Percentiles rank a stretch among this genome's conserved stretches.
phyloP scores from a whole-genome alignment of 2,329 filamentous ascomycete genomes.

The Pestalotiopsis sp. region DNA sequence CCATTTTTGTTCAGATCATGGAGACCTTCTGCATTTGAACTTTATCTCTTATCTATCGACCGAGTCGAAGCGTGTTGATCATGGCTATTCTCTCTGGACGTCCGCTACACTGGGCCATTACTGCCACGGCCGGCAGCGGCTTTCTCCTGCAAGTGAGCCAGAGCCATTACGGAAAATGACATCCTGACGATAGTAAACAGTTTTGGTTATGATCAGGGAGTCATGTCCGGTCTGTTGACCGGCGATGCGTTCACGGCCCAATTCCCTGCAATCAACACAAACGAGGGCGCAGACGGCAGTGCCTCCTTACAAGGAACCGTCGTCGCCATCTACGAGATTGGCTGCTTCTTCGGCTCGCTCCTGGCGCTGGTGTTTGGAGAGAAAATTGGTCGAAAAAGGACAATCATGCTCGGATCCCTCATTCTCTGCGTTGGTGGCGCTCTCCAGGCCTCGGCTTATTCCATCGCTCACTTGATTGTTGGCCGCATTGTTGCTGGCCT shows the following conservation, averaged over 20 bases:
- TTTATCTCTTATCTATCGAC: background rate
- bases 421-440: conserved; percentile 47
- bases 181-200: background rate
- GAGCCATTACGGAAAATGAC: conserved; percentile 7
- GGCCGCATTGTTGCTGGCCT: conserved; percentile 50
- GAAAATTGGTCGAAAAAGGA: conserved; percentile 41
- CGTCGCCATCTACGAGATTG: conserved; percentile 20
- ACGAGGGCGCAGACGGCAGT: conserved; percentile 34
- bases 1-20: background rate
- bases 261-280: conserved; percentile 39
- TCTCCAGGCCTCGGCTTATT: conserved; percentile 45
- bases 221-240: conserved; percentile 36
- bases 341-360: conserved; percentile 42
- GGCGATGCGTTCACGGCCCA: conserved; percentile 33
- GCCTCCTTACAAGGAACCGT: conserved; percentile 47
- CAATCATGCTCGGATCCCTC: conserved; percentile 39
- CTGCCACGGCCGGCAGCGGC: conserved; percentile 35
- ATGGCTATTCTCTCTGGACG: conserved; percentile 22
- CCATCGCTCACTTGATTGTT: conserved; percentile 45
- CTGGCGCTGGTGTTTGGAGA: conserved; percentile 40
- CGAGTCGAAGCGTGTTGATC: background rate
- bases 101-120: conserved; percentile 42
- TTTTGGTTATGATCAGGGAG: conserved; percentile 35
- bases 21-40: background rate
- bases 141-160: conserved; percentile 32